Evolutionary conservation across 2,329 filamentous ascomycete species (phyloP).

Genomic region (Cladosporium oxysporum): DNA sequence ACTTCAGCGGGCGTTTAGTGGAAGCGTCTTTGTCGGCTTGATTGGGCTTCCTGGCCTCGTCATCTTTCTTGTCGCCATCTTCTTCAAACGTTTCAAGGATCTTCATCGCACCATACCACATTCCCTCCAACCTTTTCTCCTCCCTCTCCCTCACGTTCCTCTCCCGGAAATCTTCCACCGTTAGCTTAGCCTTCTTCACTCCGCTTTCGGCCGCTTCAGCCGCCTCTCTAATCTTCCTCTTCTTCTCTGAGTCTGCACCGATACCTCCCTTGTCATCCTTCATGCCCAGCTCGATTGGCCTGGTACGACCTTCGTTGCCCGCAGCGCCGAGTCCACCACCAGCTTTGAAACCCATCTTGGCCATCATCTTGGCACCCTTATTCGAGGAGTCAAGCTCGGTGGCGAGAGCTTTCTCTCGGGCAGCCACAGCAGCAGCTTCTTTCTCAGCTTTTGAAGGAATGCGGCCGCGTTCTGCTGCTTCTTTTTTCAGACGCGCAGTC

Average conservation of each 20-base stretch:
- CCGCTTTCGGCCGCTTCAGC: slow-evolving; percentile 51
- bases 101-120: slow-evolving; percentile 76
- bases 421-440: slow-evolving; percentile 69
- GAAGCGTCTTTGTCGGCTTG: slow-evolving; percentile 6
- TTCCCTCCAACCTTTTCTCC: slow-evolving; percentile 65
- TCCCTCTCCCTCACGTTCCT: slow-evolving; percentile 71
- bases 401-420: slow-evolving; percentile 73
- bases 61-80: slow-evolving; percentile 31
- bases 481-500: slow-evolving; percentile 55
- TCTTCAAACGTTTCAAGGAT: slow-evolving; percentile 74
- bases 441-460: slow-evolving; percentile 79
- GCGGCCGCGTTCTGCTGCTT: slow-evolving; percentile 63
- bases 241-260: slow-evolving; percentile 79
- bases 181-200: slow-evolving; percentile 62
- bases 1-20: slow-evolving; percentile 42
- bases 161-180: slow-evolving; percentile 72
- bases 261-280: slow-evolving; percentile 83
- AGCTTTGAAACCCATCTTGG: slow-evolving; percentile 84
- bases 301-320: slow-evolving; percentile 52
- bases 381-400: slow-evolving; percentile 61
- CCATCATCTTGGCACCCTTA: slow-evolving; percentile 96
- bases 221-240: slow-evolving; percentile 65
- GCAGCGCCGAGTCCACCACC: slow-evolving; percentile 72
- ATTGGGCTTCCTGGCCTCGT: slow-evolving; percentile 22
- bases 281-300: slow-evolving; percentile 74